Evolutionary conservation across 192 early-diverging fungal species (phyloP).

Genomic region (Backusella macrospora): DNA sequence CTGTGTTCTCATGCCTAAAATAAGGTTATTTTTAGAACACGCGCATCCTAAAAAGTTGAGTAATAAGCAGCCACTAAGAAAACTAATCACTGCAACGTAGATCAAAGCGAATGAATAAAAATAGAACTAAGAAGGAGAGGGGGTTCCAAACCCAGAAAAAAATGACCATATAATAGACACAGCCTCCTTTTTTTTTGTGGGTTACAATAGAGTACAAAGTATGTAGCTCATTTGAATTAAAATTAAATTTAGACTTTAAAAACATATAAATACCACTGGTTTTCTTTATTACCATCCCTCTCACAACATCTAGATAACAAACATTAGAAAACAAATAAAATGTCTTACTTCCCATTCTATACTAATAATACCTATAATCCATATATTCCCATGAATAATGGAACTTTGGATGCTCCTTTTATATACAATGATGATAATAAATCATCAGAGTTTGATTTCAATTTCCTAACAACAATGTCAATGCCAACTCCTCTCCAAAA

Average conservation of each 20-base stretch:
- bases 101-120: constrained; percentile 14
- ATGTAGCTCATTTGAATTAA: background rate
- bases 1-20: background rate
- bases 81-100: constrained; percentile 2
- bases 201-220: background rate
- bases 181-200: constrained; percentile 10
- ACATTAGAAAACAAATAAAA: background rate
- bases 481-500: constrained; percentile 3
- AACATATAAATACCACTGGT: background rate
- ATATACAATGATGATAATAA: background rate
- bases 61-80: constrained; percentile 3
- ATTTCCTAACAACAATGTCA: background rate
- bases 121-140: background rate
- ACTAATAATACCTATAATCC: background rate
- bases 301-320: constrained; percentile 1
- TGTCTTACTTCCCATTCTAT: constrained; percentile 3
- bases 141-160: background rate
- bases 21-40: constrained; percentile 12
- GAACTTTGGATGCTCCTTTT: background rate
- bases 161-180: background rate
- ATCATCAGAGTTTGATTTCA: background rate
- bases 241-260: constrained; percentile 5
- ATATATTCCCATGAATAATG: background rate
- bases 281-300: background rate
- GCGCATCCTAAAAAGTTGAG: background rate